A percentile compares a stretch with the other conserved stretches of the same genome.
Evolutionary conservation across 106 monocot species (phyloP).

Genomic region (Dendrobium chrysotoxum): DNA sequence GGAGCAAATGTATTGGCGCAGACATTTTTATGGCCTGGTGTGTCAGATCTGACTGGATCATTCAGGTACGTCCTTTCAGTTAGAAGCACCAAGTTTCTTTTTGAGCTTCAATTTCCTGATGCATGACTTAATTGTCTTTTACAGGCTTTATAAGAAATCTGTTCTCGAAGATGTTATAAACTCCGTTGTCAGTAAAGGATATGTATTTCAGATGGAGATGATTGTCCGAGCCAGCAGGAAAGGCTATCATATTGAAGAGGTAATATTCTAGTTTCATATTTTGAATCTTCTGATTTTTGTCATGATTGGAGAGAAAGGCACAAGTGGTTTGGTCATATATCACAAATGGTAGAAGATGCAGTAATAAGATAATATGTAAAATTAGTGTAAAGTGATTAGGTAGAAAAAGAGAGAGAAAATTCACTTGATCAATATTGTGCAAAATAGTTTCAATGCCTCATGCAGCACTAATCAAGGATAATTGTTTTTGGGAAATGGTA

Average conservation of each 20-base stretch:
- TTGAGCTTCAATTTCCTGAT: not conserved
- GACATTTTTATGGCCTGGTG: constrained; percentile 91
- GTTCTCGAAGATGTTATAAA: constrained; percentile 91
- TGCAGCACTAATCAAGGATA: no score
- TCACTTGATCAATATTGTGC: not conserved
- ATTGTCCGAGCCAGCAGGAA: constrained; percentile 97
- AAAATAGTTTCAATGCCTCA: no score
- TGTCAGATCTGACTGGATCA: constrained; percentile 96
- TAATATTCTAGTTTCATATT: constrained; percentile 3
- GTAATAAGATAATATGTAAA: not conserved
- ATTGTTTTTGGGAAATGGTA: no score
- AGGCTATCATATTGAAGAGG: constrained; percentile 92
- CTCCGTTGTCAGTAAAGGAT: constrained; percentile 96
- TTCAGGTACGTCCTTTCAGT: constrained; percentile 47
- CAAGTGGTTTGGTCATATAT: not conserved
- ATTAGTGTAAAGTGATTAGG: not conserved
- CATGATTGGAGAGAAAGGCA: not conserved
- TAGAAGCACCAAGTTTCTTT: not conserved
- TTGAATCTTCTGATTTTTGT: not conserved
- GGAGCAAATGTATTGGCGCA: constrained; percentile 99
- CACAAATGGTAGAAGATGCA: not conserved
- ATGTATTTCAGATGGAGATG: constrained; percentile 99
- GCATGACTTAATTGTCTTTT: constrained; percentile 2
- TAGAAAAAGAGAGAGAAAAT: not conserved
- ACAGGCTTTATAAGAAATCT: constrained; percentile 68